Evolutionary conservation across 495 filamentous ascomycete genomes (phyloP).

Genomic region (Mytilinidion resinicola): DNA sequence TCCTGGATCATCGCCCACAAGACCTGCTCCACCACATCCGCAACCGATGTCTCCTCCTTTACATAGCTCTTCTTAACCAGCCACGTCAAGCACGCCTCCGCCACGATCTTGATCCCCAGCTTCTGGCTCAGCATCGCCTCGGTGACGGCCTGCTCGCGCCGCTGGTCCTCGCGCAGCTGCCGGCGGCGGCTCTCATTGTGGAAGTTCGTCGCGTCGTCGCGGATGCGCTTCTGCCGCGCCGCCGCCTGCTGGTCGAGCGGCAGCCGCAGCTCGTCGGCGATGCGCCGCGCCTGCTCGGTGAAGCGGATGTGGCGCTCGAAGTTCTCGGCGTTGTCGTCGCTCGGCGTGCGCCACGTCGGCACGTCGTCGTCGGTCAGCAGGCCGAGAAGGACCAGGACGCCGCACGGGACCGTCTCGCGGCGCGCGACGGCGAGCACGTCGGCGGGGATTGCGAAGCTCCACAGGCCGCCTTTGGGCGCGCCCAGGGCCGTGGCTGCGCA

Average conservation of each 20-base stretch:
- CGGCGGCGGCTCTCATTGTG: slow-evolving; percentile 13
- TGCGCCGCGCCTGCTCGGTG: slow-evolving; percentile 40
- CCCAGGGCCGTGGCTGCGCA: slow-evolving; percentile 49
- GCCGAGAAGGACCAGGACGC: slow-evolving; percentile 51
- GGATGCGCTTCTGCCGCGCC: slow-evolving; percentile 39
- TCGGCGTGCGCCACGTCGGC: slow-evolving; percentile 51
- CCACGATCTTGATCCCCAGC: slow-evolving; percentile 48
- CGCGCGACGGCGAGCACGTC: slow-evolving; percentile 46
- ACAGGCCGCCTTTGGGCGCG: slow-evolving; percentile 47
- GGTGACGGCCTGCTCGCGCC: slow-evolving; percentile 39
- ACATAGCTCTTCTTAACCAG: slow-evolving; percentile 36
- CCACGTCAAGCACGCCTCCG: slow-evolving; percentile 45
- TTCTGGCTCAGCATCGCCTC: slow-evolving; percentile 54
- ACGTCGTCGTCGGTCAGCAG: slow-evolving; percentile 47
- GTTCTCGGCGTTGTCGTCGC: slow-evolving; percentile 36
- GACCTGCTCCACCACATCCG: slow-evolving; percentile 44
- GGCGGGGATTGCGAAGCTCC: slow-evolving; percentile 55
- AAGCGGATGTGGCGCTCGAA: slow-evolving; percentile 32
- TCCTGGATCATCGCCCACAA: slow-evolving; percentile 53
- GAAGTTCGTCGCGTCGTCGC: slow-evolving; percentile 31
- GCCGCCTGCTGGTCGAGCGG: slow-evolving; percentile 36
- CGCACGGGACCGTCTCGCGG: slow-evolving; percentile 54
- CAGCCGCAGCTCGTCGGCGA: slow-evolving; percentile 43
- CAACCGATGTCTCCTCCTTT: slow-evolving; percentile 20
- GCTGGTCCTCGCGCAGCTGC: slow-evolving; percentile 30